Evolutionary conservation across 1,139 yeast genomes (phyloP).

Genomic region (Yamadazyma blattariae): DNA sequence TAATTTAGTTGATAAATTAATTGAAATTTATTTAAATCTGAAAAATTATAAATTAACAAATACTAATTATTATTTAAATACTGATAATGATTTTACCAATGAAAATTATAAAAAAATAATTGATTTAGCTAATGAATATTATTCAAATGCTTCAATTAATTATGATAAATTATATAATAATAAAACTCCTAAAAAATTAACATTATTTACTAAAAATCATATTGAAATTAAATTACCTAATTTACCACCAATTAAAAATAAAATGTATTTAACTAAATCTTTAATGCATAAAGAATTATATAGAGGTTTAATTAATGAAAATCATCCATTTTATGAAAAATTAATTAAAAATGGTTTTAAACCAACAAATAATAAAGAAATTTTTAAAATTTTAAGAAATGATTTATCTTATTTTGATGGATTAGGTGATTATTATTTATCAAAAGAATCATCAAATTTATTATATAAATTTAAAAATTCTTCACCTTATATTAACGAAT

Average conservation of each 20-base stretch:
- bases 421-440: conserved; percentile 41
- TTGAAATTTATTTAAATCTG: conserved; percentile 28
- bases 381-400: conserved; percentile 26
- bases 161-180: conserved; percentile 19
- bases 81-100: conserved; percentile 4
- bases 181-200: conserved; percentile 15
- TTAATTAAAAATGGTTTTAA: conserved; percentile 18
- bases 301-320: conserved; percentile 28
- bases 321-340: conserved; percentile 28
- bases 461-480: conserved; percentile 31
- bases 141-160: conserved; percentile 20
- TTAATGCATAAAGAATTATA: conserved; percentile 42
- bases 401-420: conserved; percentile 46
- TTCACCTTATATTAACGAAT: conserved; percentile 12
- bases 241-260: conserved; percentile 33
- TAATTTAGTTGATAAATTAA: conserved; percentile 27
- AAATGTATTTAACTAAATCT: conserved; percentile 31
- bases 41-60: not conserved
- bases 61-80: not conserved
- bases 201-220: conserved; percentile 24
- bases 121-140: conserved; percentile 21
- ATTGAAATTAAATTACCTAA: conserved; percentile 31
- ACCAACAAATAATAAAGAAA: conserved; percentile 14
- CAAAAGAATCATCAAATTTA: conserved; percentile 37
- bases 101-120: conserved; percentile 9